These are phyloP conservation scores for Amaranthus tricolor DNA, from an alignment of 179 eudicot species.

Conservation along the genomic window DNA sequence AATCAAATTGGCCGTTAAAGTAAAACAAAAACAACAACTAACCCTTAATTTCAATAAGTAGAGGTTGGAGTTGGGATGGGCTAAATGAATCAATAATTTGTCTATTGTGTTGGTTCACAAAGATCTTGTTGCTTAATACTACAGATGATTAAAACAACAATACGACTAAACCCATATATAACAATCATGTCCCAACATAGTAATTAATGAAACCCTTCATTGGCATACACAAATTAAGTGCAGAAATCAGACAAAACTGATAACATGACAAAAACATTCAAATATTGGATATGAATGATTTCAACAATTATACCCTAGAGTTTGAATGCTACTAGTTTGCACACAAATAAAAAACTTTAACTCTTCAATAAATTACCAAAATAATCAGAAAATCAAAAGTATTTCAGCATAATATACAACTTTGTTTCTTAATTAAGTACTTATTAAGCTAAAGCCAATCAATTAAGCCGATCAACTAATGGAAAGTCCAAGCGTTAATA, in stretches of 20 bases:
- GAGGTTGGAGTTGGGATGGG: no score
- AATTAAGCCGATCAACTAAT: no score
- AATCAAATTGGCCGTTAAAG: no score
- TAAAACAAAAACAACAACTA: no score
- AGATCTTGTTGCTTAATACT: no score
- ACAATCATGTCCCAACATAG: not conserved
- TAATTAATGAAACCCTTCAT: not conserved
- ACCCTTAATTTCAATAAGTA: no score
- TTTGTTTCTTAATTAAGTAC: not conserved
- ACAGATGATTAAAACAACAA: no score
- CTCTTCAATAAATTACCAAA: not conserved
- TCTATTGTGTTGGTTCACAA: no score
- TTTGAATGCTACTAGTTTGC: not conserved
- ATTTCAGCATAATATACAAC: not conserved
- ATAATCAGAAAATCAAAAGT: not conserved
- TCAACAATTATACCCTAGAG: not conserved
- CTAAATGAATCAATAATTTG: no score
- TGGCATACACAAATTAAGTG: not conserved
- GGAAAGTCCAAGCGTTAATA: not conserved
- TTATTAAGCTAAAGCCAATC: not conserved
- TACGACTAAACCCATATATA: not conserved
- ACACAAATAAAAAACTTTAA: not conserved
- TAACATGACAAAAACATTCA: constrained; percentile 25
- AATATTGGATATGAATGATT: not conserved
- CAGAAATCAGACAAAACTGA: constrained; percentile 10